Conservation (phyloP, 2,329 filamentous ascomycete species). For the Pyricularia sp. region DNA sequence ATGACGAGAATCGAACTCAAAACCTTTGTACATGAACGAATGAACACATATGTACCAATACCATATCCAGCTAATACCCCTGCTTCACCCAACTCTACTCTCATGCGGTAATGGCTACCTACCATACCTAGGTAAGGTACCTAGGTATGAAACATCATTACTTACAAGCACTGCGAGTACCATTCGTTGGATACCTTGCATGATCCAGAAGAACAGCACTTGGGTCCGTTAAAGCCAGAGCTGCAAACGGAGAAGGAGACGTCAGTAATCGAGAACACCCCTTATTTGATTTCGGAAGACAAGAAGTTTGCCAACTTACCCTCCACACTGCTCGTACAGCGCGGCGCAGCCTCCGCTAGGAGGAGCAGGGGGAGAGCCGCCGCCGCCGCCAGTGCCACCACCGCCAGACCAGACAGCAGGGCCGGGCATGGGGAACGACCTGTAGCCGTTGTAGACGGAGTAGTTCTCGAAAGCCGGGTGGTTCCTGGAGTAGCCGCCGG, state of each 20-base stretch:
- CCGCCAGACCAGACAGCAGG: constrained; percentile 6
- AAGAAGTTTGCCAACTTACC: too few relatives aligned
- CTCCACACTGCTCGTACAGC: too few relatives aligned
- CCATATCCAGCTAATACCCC: not conserved
- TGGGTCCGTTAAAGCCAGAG: not conserved
- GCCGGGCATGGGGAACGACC: constrained; percentile 6
- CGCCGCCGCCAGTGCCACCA: not conserved
- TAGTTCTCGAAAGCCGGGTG: constrained; percentile 5
- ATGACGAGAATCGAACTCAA: not conserved
- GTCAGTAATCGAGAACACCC: too few relatives aligned
- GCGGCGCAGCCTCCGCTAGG: too few relatives aligned
- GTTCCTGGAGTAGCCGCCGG: constrained; percentile 4
- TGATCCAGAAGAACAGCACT: not conserved
- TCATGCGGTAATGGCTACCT: too few relatives aligned
- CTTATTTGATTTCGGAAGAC: too few relatives aligned
- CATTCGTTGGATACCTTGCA: constrained; percentile 3
- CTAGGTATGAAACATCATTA: too few relatives aligned
- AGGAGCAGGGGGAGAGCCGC: not conserved
- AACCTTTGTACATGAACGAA: not conserved
- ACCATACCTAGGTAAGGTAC: too few relatives aligned
- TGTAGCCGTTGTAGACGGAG: constrained; percentile 1
- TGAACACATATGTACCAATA: not conserved
- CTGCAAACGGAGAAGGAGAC: too few relatives aligned
- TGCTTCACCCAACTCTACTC: too few relatives aligned
- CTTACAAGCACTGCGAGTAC: constrained; percentile 1